Conservation (phyloP, 805 yeast species). For the Metschnikowia matae region DNA sequence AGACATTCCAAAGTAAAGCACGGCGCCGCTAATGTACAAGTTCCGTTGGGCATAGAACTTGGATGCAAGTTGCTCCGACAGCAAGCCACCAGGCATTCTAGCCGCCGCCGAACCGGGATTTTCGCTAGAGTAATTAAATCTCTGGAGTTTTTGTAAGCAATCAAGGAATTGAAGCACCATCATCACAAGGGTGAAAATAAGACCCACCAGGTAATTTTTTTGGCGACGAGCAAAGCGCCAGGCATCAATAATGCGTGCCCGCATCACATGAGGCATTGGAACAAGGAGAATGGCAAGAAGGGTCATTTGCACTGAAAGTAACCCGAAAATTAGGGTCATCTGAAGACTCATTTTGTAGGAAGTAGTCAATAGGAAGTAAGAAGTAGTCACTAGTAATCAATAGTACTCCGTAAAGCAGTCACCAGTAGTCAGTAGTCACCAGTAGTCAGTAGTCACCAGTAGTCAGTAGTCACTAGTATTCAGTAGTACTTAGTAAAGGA, state of each 20-base stretch:
- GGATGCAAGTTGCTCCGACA: constrained; percentile 51
- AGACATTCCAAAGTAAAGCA: constrained; percentile 50
- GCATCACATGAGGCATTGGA: constrained; percentile 50
- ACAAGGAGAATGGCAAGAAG: constrained; percentile 44
- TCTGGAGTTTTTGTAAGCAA: constrained; percentile 44
- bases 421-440: too few relatives aligned
- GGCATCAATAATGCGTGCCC: constrained; percentile 40
- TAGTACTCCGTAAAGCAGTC: too few relatives aligned
- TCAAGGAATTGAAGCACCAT: constrained; percentile 51
- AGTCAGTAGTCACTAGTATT: too few relatives aligned
- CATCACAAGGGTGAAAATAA: constrained; percentile 37
- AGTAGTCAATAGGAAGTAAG: too few relatives aligned
- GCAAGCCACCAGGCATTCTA: constrained; percentile 20
- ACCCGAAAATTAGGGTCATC: constrained; percentile 44
- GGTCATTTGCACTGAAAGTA: constrained; percentile 51
- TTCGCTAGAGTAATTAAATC: constrained; percentile 10
- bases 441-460: too few relatives aligned
- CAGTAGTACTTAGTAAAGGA: too few relatives aligned
- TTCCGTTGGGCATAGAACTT: constrained; percentile 63
- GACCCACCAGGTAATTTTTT: constrained; percentile 43
- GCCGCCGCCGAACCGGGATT: not conserved
- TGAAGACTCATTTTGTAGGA: constrained; percentile 47
- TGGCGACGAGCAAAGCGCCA: constrained; percentile 32
- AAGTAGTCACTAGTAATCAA: too few relatives aligned
- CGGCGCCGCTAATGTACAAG: constrained; percentile 59